phyloP scores from a whole-genome alignment of 2,329 filamentous ascomycete species.

The Aureobasidium sp. region DNA sequence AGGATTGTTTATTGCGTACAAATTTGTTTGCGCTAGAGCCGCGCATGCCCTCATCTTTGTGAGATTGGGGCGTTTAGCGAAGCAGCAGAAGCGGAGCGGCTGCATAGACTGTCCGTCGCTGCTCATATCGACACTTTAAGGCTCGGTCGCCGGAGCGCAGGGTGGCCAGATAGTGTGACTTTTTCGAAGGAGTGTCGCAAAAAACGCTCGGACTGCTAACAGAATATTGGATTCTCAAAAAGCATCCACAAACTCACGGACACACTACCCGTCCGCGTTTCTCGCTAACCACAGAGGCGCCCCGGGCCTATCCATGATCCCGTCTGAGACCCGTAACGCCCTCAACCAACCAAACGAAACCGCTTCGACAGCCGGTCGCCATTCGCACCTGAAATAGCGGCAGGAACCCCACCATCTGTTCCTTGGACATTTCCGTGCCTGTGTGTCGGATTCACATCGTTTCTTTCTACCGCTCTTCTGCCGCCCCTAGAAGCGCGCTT shows the following conservation, averaged over 20 bases:
- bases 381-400: slow-evolving; percentile 13
- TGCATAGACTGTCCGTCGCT: neutral
- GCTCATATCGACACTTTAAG: neutral
- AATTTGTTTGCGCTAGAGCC: slow-evolving; percentile 7
- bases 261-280: slow-evolving; percentile 6
- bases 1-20: slow-evolving; percentile 11
- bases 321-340: slow-evolving; percentile 6
- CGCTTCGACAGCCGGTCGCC: slow-evolving; percentile 8
- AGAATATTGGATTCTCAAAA: slow-evolving; percentile 7
- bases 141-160: neutral
- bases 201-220: neutral
- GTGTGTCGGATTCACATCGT: slow-evolving; percentile 13
- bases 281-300: slow-evolving; percentile 8
- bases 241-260: slow-evolving; percentile 8
- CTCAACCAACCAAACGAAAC: slow-evolving; percentile 13
- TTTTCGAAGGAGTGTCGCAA: neutral
- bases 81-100: neutral
- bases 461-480: slow-evolving; percentile 14
- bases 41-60: neutral
- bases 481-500: slow-evolving; percentile 14
- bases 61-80: slow-evolving; percentile 4
- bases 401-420: slow-evolving; percentile 13
- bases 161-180: neutral
- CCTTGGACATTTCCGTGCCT: slow-evolving; percentile 14
- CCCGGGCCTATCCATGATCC: slow-evolving; percentile 7